These are phyloP conservation scores for Mytilinidion resinicola DNA, from an alignment of 495 filamentous ascomycete genomes.

Conservation along the genomic window DNA sequence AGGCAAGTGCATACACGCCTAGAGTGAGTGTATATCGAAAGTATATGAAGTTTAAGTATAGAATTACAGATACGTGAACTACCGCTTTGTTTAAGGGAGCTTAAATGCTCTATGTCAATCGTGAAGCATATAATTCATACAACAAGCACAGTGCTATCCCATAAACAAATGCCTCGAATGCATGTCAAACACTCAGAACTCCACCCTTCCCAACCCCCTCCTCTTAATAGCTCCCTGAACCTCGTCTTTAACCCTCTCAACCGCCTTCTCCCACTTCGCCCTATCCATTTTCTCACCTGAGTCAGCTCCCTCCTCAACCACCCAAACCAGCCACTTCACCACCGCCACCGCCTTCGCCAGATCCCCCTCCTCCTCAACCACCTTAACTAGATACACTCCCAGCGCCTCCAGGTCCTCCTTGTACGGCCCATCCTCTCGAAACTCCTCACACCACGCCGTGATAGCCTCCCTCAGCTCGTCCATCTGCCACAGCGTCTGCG, in stretches of 20 bases:
- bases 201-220: constrained; percentile 59
- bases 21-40: no score
- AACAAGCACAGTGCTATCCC: no score
- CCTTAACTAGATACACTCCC: constrained; percentile 57
- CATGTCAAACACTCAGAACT: constrained; percentile 35
- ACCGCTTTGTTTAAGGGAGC: no score
- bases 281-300: constrained; percentile 35
- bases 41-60: no score
- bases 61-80: no score
- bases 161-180: no score
- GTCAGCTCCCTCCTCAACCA: constrained; percentile 51
- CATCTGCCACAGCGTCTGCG: constrained; percentile 47
- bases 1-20: no score
- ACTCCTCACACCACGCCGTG: constrained; percentile 59
- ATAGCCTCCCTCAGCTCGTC: constrained; percentile 58
- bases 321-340: constrained; percentile 64
- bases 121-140: no score
- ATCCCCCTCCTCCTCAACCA: constrained; percentile 66
- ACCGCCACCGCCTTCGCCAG: constrained; percentile 66
- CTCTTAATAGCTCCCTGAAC: constrained; percentile 55
- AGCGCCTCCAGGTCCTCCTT: constrained; percentile 67
- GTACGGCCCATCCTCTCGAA: constrained; percentile 64
- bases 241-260: constrained; percentile 49
- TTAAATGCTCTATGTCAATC: no score
- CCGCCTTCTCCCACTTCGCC: constrained; percentile 45